Evolutionary conservation across 345 rosid genomes (phyloP).

Genomic region (Arabidopsis thaliana): TAIR10.1 NC_003071.7:11481501-11482000

Average conservation of each 20-base stretch:
- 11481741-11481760: slow-evolving; percentile 80
- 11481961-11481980: slow-evolving; percentile 51
- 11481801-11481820: slow-evolving; percentile 70
- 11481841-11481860: slow-evolving; percentile 83
- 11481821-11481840: slow-evolving; percentile 72
- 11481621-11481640: slow-evolving; percentile 89
- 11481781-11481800: slow-evolving; percentile 72
- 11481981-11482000: slow-evolving; percentile 87
- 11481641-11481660: slow-evolving; percentile 70
- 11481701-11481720: slow-evolving; percentile 95
- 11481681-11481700: slow-evolving; percentile 81
- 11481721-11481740: slow-evolving; percentile 75
- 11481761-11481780: slow-evolving; percentile 69
- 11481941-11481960: background rate
- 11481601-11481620: background rate
- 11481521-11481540: background rate
- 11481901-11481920: slow-evolving; percentile 27
- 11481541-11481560: background rate
- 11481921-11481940: background rate
- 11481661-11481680: slow-evolving; percentile 63
- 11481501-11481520: background rate
- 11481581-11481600: background rate
- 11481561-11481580: background rate
- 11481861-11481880: slow-evolving; percentile 82
- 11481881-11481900: slow-evolving; percentile 82